A percentile compares a stretch with the other conserved stretches of the same genome.
phyloP scores from a whole-genome alignment of 768 basidiomycete genomes.

The Pisolithus albus region DNA sequence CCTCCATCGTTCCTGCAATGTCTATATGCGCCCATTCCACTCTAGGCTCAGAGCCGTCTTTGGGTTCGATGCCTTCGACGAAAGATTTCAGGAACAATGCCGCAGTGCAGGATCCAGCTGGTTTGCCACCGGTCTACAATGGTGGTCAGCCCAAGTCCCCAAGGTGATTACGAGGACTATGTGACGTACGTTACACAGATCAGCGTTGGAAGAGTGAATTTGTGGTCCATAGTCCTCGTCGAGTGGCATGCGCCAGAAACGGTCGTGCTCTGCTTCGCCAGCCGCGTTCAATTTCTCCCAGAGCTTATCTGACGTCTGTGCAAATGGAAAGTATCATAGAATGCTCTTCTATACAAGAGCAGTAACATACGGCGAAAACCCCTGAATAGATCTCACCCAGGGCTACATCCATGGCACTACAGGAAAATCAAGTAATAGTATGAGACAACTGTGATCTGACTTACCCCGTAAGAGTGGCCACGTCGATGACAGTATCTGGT shows the following conservation, averaged over 20 bases:
- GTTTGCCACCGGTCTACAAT: conserved; percentile 59
- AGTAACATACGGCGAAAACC: conserved; percentile 58
- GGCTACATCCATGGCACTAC: conserved; percentile 63
- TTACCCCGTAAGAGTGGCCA: conserved; percentile 81
- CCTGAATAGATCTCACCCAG: conserved; percentile 74
- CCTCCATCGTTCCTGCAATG: conserved; percentile 76
- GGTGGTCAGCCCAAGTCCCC: neutral
- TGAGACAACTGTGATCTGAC: conserved; percentile 1
- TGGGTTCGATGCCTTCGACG: conserved; percentile 64
- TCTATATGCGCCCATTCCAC: conserved; percentile 86
- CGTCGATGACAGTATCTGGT: conserved; percentile 78
- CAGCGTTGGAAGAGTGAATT: conserved; percentile 72
- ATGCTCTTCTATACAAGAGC: neutral
- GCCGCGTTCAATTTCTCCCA: conserved; percentile 66
- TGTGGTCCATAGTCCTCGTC: conserved; percentile 75
- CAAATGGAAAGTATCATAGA: neutral
- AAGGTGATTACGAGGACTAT: neutral
- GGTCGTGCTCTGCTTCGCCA: conserved; percentile 69
- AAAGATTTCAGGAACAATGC: conserved; percentile 84
- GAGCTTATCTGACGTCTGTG: conserved; percentile 63
- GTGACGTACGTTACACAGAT: conserved; percentile 54
- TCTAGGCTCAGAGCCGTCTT: conserved; percentile 45
- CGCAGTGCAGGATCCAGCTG: conserved; percentile 71
- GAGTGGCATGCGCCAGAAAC: conserved; percentile 88
- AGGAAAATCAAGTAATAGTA: neutral